Evolutionary conservation across 305 asterid species (phyloP), one percentile per base, ranked within the genome.

Genomic region (Plantago coronopus): DNA sequence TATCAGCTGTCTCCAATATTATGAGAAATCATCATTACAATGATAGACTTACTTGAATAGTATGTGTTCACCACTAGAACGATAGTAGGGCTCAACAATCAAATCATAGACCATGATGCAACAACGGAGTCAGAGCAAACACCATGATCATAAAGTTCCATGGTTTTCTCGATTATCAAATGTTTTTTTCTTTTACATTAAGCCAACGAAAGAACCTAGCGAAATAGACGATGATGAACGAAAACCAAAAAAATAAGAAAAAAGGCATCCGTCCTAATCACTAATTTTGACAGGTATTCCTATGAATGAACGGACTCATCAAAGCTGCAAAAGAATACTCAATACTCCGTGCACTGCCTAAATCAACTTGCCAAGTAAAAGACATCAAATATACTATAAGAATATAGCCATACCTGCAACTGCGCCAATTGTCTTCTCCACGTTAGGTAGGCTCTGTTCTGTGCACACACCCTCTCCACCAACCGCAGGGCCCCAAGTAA

Each of bases 391-490:
- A 27, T 50, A 43, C 22, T 49, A 49, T 70, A 46, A 34, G n/a
- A n/a, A n/a, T n/a, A 54, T 71, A 64, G 65, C 62, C 49, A 49
- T 83, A 89, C 99, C 99, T 79, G 83, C 68, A 79, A 87, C 93
- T 58, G 97, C 95, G 50, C 97, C 97, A 55, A 94, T 86, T 54
- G 97, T 89, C 79, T 81, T 94, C 71, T 81, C 96, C 66, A 94
- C 95, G 76, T 82, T 85, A 63, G 99, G 99, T 63, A 94, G 79
- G 76, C 95, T 89, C 68, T 85, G 82, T 74, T 83, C 96, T 42
- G 95, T 89, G 50, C 99, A 96, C 27, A 94, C 99, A 67, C 99
- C 99, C 84, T 93, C 97, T 71, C 99, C 97, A 54, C 97, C 99
- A 5, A 94, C 99, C 27, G 96, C 88, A 76, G 99, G 96, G 37